Evolutionary conservation across 805 yeast species (phyloP).

Genomic region (Yarrowia alimentaria): DNA sequence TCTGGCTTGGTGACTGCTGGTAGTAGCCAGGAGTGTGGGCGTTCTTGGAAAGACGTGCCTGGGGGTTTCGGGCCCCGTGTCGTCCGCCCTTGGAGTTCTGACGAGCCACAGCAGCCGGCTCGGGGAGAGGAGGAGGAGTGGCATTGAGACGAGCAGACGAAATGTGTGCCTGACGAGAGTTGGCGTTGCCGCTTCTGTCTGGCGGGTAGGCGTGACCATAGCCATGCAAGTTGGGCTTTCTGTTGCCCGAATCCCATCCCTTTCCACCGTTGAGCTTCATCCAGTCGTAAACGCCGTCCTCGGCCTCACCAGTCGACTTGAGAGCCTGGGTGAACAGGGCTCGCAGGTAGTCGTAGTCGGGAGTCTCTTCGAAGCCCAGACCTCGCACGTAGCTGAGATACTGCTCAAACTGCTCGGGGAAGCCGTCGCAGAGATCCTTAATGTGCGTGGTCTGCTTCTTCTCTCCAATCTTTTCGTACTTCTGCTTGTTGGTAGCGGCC

Average conservation of each 20-base stretch:
- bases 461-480: conserved; percentile 96
- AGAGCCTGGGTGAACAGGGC: conserved; percentile 75
- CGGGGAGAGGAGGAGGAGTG: conserved; percentile 40
- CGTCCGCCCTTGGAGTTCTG: conserved; percentile 40
- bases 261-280: conserved; percentile 91
- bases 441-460: conserved; percentile 89
- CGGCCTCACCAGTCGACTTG: conserved; percentile 63
- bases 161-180: conserved; percentile 36
- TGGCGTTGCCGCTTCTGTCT: conserved; percentile 24
- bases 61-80: conserved; percentile 29
- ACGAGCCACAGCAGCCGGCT: conserved; percentile 41
- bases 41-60: conserved; percentile 23
- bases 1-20: conserved; percentile 27
- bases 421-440: conserved; percentile 79
- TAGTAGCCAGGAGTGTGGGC: conserved; percentile 26
- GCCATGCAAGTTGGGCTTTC: conserved; percentile 92
- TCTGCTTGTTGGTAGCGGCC: conserved; percentile 96
- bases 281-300: conserved; percentile 96
- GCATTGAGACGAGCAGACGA: conserved; percentile 44
- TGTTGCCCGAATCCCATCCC: conserved; percentile 93
- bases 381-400: conserved; percentile 86
- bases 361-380: conserved; percentile 87
- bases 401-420: conserved; percentile 90
- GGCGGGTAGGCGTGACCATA: conserved; percentile 94
- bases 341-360: conserved; percentile 87